Base-by-base conservation (phyloP, 2,329 filamentous ascomycete genomes). In the Didymella arachidicola region DNA sequence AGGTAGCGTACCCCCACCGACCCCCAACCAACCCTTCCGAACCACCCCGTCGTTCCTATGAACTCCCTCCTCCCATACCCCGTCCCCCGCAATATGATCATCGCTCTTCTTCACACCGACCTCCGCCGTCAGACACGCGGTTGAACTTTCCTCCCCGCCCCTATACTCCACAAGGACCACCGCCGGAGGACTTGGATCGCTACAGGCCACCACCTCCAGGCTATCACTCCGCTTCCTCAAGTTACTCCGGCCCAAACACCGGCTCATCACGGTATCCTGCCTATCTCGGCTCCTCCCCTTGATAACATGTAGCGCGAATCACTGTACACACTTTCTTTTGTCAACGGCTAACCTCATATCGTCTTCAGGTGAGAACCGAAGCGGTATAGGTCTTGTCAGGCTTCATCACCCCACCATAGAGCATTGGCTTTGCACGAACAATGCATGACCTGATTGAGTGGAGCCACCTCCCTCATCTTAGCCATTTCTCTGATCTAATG, bases 11-110 rank as follows among this genome's bases (percentile, higher is more conserved):
- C 36, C 36, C 36, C 18, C 36, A 39, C 70, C 71, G 61, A 67
- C 74, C 76, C 64, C 75, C 74, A 52, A 75, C 62, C 65, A 75
- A 70, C 66, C 63, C 73, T 46, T 70, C 72, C 49, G 74, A 77
- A 48, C 64, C 65, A 55, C 62, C 68, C 11, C 69, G 62, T 60
- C 72, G 68, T 26, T 39, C 36, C 1, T 73, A 71, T 62, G 69
- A 70, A 38, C 53, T 70, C n/a, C 69, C 71, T 63, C 57, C 70
- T 55, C 65, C 66, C 51, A 65, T 68, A 32, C 66, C 68, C 47
- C 65, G 60, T 53, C 60, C 65, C 47, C 46, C 62, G 36, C 59
- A 55, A n/a, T 49, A 60, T 30, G 51, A 51, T 19, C 25, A 54
- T 30, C 67, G 67, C 36, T 60, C 59, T 44, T 52, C 63, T 11